Conservation (phyloP, 805 yeast genomes). For the Starmerella sirachaensis region DNA sequence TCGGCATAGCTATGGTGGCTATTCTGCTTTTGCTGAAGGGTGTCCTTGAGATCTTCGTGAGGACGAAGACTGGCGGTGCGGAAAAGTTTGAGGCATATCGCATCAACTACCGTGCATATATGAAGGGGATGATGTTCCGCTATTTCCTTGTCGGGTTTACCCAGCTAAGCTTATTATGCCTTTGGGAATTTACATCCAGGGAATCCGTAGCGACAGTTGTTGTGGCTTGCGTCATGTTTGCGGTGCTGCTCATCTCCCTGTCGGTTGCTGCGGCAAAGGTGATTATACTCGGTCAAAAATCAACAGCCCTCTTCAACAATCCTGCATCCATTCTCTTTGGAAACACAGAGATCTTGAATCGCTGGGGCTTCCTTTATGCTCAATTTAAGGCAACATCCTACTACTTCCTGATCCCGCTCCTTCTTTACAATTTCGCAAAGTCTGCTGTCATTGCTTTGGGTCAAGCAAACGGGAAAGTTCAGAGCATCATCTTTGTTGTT, state of each 20-base stretch:
- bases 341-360: slow-evolving; percentile 64
- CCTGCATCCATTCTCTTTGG: slow-evolving; percentile 90
- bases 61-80: slow-evolving; percentile 46
- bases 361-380: slow-evolving; percentile 84
- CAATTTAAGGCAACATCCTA: slow-evolving; percentile 81
- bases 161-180: slow-evolving; percentile 63
- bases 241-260: slow-evolving; percentile 47
- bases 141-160: slow-evolving; percentile 77
- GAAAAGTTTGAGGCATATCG: slow-evolving; percentile 67
- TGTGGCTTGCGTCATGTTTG: slow-evolving; percentile 60
- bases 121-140: slow-evolving; percentile 82
- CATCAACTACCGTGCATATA: slow-evolving; percentile 40
- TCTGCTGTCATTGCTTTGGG: slow-evolving; percentile 77
- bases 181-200: slow-evolving; percentile 78
- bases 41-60: slow-evolving; percentile 50
- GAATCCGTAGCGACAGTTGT: slow-evolving; percentile 78
- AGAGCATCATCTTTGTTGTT: slow-evolving; percentile 63
- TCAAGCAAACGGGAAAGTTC: slow-evolving; percentile 70
- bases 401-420: slow-evolving; percentile 61
- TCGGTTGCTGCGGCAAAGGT: slow-evolving; percentile 64
- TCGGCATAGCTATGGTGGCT: slow-evolving; percentile 52
- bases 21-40: slow-evolving; percentile 53
- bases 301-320: slow-evolving; percentile 61
- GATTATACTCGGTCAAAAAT: slow-evolving; percentile 59
- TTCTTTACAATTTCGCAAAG: slow-evolving; percentile 57